Evolutionary conservation across 495 filamentous ascomycete species (phyloP).

Genomic region (Podospora bellae-mahoneyi): DNA sequence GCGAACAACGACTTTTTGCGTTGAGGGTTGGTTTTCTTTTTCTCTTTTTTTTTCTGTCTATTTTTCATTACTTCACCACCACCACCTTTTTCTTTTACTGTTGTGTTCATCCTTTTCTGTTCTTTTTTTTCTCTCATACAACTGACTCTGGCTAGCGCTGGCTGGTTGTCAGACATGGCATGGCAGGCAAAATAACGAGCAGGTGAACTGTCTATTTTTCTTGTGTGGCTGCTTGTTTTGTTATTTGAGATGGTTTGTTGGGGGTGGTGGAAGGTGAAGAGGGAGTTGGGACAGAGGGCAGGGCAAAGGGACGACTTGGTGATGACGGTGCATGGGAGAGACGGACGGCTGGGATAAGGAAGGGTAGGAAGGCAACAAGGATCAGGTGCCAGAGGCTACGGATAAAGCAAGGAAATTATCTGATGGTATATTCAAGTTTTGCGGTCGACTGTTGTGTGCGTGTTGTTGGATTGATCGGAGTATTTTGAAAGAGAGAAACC

Average conservation of each 20-base stretch:
- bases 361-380: not conserved
- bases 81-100: not conserved
- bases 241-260: not conserved
- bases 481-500: not conserved
- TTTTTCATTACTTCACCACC: not conserved
- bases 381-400: not conserved
- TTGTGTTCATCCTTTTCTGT: constrained; percentile 1
- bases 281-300: not conserved
- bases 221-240: not conserved
- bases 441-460: not conserved
- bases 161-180: not conserved
- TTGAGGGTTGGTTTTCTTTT: constrained; percentile 6
- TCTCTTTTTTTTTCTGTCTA: constrained; percentile 6
- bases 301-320: not conserved
- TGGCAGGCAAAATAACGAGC: constrained; percentile 14
- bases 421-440: not conserved
- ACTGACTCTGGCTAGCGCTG: not conserved
- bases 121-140: constrained; percentile 6
- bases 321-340: not conserved
- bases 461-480: not conserved
- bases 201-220: constrained; percentile 4
- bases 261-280: not conserved
- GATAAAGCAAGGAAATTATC: not conserved
- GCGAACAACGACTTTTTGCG: constrained; percentile 11
- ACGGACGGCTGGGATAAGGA: not conserved